Evolutionary conservation across 2,329 filamentous ascomycete species (phyloP).

Genomic region (Scytalidium lignicola): DNA sequence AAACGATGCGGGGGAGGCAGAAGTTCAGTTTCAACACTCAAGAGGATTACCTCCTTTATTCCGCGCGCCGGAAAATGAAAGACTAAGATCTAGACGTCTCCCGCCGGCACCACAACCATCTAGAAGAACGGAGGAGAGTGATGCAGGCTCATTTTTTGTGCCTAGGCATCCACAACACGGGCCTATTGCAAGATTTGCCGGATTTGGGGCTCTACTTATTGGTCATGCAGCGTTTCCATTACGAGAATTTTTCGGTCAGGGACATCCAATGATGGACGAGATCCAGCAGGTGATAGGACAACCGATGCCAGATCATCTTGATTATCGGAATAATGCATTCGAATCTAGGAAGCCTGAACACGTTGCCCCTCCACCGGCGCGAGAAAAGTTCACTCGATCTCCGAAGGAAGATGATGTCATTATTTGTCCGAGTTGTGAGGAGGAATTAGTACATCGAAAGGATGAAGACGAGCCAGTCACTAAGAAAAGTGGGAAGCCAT

Average conservation of each 20-base stretch:
- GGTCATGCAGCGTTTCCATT: background rate
- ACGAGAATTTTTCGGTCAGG: background rate
- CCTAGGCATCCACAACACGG: background rate
- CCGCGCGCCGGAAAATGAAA: conserved; percentile 17
- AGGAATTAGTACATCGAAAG: conserved; percentile 71
- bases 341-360: conserved; percentile 20
- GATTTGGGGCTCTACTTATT: background rate
- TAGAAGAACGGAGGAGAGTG: background rate
- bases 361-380: conserved; percentile 43
- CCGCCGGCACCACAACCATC: conserved; percentile 2
- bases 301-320: conserved; percentile 20
- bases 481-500: conserved; percentile 40
- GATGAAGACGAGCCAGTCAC: conserved; percentile 27
- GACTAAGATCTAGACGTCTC: conserved; percentile 17
- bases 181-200: background rate
- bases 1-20: conserved; percentile 35
- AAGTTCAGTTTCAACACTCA: conserved; percentile 26
- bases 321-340: conserved; percentile 21
- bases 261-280: background rate
- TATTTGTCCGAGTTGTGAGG: conserved; percentile 80
- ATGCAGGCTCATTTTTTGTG: background rate
- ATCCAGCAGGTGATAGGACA: background rate
- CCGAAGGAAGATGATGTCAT: conserved; percentile 67
- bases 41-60: conserved; percentile 11
- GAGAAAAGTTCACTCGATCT: conserved; percentile 75